Conservation (phyloP, 306 rosid genomes). For the Quercus wislizeni region DNA sequence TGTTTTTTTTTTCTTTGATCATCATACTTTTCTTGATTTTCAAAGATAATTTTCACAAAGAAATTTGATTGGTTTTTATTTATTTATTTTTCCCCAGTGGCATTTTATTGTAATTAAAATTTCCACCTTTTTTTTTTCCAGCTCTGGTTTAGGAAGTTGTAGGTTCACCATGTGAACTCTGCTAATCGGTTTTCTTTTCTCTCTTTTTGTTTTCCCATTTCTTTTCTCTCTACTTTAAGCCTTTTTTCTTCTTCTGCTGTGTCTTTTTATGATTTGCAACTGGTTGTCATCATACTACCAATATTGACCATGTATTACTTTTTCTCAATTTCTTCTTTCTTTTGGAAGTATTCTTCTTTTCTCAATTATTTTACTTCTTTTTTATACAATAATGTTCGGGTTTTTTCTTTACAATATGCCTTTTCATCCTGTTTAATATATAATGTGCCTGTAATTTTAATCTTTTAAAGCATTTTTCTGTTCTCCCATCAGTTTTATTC, state of each 20-base stretch:
- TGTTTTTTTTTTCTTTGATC: neutral
- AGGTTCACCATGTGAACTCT: neutral
- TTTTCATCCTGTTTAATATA: too few species aligned
- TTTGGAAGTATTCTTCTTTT: neutral
- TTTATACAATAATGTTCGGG: neutral
- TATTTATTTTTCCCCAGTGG: neutral
- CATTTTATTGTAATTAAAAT: neutral
- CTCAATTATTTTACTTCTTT: neutral
- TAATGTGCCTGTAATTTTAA: too few species aligned
- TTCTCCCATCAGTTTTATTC: too few species aligned
- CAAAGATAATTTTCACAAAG: neutral
- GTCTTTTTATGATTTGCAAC: neutral
- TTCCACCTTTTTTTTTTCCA: neutral
- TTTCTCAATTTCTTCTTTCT: neutral
- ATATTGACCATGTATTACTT: neutral
- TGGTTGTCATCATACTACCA: conserved; percentile 1
- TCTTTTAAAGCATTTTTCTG: too few species aligned
- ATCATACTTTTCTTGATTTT: neutral
- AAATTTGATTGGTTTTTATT: neutral
- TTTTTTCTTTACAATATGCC: neutral
- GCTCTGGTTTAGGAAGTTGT: neutral
- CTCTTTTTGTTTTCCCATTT: neutral
- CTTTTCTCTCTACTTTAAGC: neutral
- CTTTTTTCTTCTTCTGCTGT: conserved; percentile 1
- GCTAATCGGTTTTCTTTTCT: neutral